Evolutionary conservation across 192 early-diverging fungal species (phyloP), one percentile per base, ranked within the genome.

Genomic region (Umbelopsis vinacea): DNA sequence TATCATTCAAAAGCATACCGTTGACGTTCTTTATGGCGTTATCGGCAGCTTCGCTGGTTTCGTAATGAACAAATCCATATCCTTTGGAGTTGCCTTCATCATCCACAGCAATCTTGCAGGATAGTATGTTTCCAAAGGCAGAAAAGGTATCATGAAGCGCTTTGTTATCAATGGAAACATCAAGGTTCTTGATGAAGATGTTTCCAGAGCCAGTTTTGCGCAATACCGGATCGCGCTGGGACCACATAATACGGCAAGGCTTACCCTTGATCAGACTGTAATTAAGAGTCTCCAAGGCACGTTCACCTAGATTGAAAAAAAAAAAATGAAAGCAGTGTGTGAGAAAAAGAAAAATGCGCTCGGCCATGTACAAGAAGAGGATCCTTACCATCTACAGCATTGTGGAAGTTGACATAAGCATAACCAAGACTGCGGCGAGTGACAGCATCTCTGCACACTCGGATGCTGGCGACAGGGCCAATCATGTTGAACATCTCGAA

Each of bases 121-220:
- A 94, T 52, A 98, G 86, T 72, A 99, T 98, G 83, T 89, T 90
- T 68, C 98, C 98, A 71, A 99, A 99, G 63, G 97, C 95, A 47
- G 93, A 88, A 84, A 99, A 99, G 71, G 97, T 98, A 79, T 99
- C 98, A 83, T 98, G 97, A 48, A 99, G 92, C 55, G 97, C 95
- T 90, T 97, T 97, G 90, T 97, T 96, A 87, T 99, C 97, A 77
- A 99, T 99, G 67, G 94, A 85, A 54, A 89, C 83, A 85, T 98
- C 96, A 66, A 99, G 85, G 91, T 99, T 99, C 89, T 99, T 99
- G 89, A 99, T 99, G 84, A 99, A 99, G 82, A 99, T 95, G 87
- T 99, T 99, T 72, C 96, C 96, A 55, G 87, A 85, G 50, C 96
- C 95, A 70, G 88, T 88, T 76, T 92, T 91, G 84, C 97, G 96